These are phyloP conservation scores for Wallacemonas sp. DNA, from an alignment of 208 protist genomes.

Conservation along the genomic window DNA sequence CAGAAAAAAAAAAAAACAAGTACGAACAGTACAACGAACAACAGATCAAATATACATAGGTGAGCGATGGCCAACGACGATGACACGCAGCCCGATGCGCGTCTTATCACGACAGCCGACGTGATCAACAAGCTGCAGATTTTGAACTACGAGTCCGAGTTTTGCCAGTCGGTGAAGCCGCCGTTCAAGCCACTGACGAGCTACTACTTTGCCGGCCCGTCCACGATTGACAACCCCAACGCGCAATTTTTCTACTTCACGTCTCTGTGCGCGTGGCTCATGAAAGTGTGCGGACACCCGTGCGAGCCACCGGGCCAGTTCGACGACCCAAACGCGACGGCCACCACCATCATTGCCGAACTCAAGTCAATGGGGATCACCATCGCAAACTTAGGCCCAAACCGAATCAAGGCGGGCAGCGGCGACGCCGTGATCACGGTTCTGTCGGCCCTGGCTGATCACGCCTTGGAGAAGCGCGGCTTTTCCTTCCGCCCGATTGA, in stretches of 20 bases:
- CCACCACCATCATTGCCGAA: conserved; percentile 84
- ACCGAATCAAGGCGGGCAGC: conserved; percentile 82
- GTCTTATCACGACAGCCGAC: conserved; percentile 67
- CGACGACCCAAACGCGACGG: conserved; percentile 87
- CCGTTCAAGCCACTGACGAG: conserved; percentile 82
- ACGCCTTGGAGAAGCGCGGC: conserved; percentile 60
- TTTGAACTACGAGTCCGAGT: conserved; percentile 80
- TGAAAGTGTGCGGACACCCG: conserved; percentile 72
- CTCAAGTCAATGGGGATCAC: conserved; percentile 76
- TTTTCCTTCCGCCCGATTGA: conserved; percentile 73
- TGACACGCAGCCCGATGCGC: too few species aligned
- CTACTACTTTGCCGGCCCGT: conserved; percentile 80
- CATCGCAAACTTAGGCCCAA: conserved; percentile 76
- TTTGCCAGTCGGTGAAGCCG: conserved; percentile 71
- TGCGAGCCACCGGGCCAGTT: conserved; percentile 86
- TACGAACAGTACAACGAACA: too few species aligned
- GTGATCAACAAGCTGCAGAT: conserved; percentile 87
- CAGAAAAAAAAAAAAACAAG: too few species aligned
- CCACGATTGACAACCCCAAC: conserved; percentile 86
- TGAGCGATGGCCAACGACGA: too few species aligned
- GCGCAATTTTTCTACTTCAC: conserved; percentile 92
- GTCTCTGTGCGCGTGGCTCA: conserved; percentile 86
- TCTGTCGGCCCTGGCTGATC: conserved; percentile 69
- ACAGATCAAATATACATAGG: too few species aligned
- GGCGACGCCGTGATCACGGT: conserved; percentile 82